Evolutionary conservation across 768 basidiomycete genomes (phyloP).

Genomic region (Kockovaella imperatae): DNA sequence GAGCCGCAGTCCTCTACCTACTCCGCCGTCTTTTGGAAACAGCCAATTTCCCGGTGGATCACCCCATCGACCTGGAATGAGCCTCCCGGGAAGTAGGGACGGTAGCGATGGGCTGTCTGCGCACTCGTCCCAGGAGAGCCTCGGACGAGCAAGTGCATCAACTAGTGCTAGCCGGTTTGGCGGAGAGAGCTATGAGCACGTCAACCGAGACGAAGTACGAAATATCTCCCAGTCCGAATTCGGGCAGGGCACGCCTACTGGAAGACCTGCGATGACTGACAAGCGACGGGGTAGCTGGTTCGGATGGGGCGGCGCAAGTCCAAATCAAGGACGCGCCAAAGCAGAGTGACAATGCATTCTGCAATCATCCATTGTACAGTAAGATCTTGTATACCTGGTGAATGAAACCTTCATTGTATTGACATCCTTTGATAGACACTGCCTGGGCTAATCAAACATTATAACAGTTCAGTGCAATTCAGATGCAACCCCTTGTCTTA

Average conservation of each 20-base stretch:
- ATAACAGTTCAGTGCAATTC: no score
- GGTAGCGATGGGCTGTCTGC: background rate
- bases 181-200: constrained; percentile 25
- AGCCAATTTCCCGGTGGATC: no score
- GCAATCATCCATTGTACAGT: no score
- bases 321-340: constrained; percentile 3
- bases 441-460: no score
- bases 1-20: background rate
- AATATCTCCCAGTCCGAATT: constrained; percentile 1
- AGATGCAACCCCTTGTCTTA: no score
- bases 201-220: constrained; percentile 28
- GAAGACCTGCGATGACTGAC: constrained; percentile 17
- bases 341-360: constrained; percentile 11
- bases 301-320: constrained; percentile 20
- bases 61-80: no score
- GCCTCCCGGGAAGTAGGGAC: no score
- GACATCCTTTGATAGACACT: no score
- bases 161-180: background rate
- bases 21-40: no score
- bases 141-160: constrained; percentile 2
- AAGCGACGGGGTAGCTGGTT: constrained; percentile 32
- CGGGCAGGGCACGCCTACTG: background rate
- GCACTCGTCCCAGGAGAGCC: constrained; percentile 3
- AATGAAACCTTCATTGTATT: no score
- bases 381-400: no score